Conservation (phyloP, 257 asterid species). For the Linderniella brevidens region DNA sequence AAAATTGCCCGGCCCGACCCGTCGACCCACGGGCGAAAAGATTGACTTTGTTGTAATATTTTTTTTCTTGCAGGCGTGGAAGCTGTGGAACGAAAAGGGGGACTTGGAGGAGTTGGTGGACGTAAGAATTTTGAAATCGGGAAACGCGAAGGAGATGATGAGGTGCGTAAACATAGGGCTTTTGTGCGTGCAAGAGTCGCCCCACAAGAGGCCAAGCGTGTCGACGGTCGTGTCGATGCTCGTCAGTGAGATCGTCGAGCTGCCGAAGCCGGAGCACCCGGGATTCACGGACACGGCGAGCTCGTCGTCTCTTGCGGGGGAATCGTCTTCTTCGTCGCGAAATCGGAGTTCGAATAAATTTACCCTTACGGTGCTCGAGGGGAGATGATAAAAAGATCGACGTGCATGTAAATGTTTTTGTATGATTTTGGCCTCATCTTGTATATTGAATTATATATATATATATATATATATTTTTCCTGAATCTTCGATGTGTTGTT, state of each 20-base stretch:
- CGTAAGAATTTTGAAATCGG: slow-evolving; percentile 1
- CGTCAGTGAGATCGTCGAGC: slow-evolving; percentile 8
- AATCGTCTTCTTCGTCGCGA: slow-evolving; percentile 1
- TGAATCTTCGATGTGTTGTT: too few species aligned
- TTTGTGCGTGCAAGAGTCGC: slow-evolving; percentile 13
- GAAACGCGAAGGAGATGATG: slow-evolving; percentile 3
- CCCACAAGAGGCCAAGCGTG: slow-evolving; percentile 6
- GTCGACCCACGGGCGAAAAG: not conserved
- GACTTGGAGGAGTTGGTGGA: slow-evolving; percentile 6
- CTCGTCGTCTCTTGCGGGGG: not conserved
- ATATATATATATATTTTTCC: too few species aligned
- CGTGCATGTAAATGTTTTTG: too few species aligned
- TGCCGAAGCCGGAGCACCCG: slow-evolving; percentile 11
- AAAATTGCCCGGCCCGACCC: too few species aligned
- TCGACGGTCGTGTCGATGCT: slow-evolving; percentile 16
- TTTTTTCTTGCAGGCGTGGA: slow-evolving; percentile 13
- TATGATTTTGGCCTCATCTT: too few species aligned
- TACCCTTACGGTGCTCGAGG: slow-evolving; percentile 10
- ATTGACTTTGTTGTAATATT: too few species aligned
- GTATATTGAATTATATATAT: too few species aligned
- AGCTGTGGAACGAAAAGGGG: slow-evolving; percentile 6
- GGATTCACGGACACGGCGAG: slow-evolving; percentile 12
- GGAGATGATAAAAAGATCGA: slow-evolving; percentile 9
- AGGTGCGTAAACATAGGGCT: slow-evolving; percentile 16
- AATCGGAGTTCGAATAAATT: slow-evolving; percentile 7